These are phyloP conservation scores for Hymenoscyphus albidus DNA, from an alignment of 2,329 filamentous ascomycete genomes.

Conservation along the genomic window DNA sequence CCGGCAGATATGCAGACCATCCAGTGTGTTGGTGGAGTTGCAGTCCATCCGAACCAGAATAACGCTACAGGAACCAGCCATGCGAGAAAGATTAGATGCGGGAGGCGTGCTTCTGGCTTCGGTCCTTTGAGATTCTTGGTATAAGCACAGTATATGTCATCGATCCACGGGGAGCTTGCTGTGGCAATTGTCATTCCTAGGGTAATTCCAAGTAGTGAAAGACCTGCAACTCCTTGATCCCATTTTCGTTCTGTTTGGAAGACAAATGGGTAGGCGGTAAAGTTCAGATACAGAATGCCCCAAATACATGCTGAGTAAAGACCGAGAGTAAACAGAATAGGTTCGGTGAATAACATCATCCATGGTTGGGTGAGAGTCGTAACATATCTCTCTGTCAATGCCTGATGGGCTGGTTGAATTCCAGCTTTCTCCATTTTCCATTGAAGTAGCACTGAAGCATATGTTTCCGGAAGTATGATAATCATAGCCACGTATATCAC, in stretches of 20 bases:
- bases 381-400: slow-evolving; percentile 38
- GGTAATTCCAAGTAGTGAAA: slow-evolving; percentile 44
- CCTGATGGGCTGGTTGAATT: slow-evolving; percentile 34
- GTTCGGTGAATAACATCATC: slow-evolving; percentile 62
- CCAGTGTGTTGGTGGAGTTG: slow-evolving; percentile 69
- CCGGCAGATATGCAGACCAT: slow-evolving; percentile 70
- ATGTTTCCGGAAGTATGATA: slow-evolving; percentile 53
- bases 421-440: slow-evolving; percentile 27
- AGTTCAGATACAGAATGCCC: slow-evolving; percentile 38
- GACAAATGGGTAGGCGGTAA: slow-evolving; percentile 42
- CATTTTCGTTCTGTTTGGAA: slow-evolving; percentile 45
- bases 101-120: slow-evolving; percentile 82
- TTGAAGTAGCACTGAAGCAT: slow-evolving; percentile 50
- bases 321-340: slow-evolving; percentile 45
- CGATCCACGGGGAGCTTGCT: background rate
- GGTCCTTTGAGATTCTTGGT: slow-evolving; percentile 44
- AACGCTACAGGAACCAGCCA: slow-evolving; percentile 73
- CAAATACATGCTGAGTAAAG: slow-evolving; percentile 46
- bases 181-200: slow-evolving; percentile 58
- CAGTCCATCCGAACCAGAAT: slow-evolving; percentile 86
- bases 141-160: slow-evolving; percentile 28
- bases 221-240: slow-evolving; percentile 42
- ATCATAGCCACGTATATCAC: background rate
- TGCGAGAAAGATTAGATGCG: slow-evolving; percentile 67
- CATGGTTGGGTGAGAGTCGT: slow-evolving; percentile 59